A percentile compares a stretch with the other conserved stretches of the same genome.
Conservation (phyloP, 352 stramenopile genomes). For the Globisporangium orthogonon region DNA sequence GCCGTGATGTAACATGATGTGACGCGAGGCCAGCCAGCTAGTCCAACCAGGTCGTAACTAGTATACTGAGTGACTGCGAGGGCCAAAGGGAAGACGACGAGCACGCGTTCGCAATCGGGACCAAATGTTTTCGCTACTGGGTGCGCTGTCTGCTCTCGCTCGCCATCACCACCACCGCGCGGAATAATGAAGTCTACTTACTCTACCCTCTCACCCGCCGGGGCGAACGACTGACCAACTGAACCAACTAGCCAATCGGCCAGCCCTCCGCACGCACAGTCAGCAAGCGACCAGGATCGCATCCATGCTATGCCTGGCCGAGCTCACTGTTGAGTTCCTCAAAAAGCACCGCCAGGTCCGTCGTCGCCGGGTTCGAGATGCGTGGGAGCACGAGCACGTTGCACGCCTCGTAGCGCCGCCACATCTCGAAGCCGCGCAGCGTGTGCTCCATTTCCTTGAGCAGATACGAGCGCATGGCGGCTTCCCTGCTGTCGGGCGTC, state of each 20-base stretch:
- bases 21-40: no score
- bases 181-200: slow-evolving; percentile 3
- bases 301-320: slow-evolving; percentile 11
- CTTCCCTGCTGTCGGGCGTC: slow-evolving; percentile 52
- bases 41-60: no score
- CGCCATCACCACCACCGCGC: neutral
- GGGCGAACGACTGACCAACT: no score
- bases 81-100: no score
- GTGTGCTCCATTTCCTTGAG: slow-evolving; percentile 85
- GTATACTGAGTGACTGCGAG: no score
- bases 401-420: slow-evolving; percentile 72
- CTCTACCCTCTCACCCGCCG: neutral
- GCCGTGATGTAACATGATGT: slow-evolving; percentile 16
- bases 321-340: slow-evolving; percentile 67
- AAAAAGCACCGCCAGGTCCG: slow-evolving; percentile 64
- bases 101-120: no score
- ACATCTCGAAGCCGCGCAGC: slow-evolving; percentile 84
- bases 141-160: neutral
- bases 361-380: slow-evolving; percentile 65
- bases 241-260: no score
- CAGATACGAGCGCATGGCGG: slow-evolving; percentile 53
- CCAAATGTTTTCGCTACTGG: neutral
- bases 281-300: neutral
- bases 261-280: neutral
- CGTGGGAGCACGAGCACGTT: slow-evolving; percentile 64